Conservation (phyloP, 352 stramenopile species). For the Poterioochromonas sp. region DNA sequence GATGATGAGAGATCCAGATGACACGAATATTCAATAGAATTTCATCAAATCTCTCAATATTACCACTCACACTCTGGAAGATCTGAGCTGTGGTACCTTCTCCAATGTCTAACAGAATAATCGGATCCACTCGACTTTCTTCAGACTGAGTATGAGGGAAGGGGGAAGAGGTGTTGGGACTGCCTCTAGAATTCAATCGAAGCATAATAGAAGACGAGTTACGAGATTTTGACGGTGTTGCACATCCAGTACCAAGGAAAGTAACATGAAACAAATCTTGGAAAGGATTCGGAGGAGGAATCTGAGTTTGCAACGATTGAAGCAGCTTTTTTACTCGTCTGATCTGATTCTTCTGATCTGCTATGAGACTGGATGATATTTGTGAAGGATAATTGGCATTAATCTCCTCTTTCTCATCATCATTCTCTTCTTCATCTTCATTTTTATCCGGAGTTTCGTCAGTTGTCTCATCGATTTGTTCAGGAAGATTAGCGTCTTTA, state of each 20-base stretch:
- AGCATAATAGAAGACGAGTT: background rate
- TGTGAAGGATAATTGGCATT: too few relatives aligned
- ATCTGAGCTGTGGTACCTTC: constrained; percentile 8
- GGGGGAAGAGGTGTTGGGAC: background rate
- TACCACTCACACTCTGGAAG: constrained; percentile 43
- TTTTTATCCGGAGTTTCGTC: too few relatives aligned
- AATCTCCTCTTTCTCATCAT: too few relatives aligned
- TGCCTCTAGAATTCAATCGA: background rate
- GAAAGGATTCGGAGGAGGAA: background rate
- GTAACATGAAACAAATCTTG: background rate
- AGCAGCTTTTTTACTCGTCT: too few relatives aligned
- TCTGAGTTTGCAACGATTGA: too few relatives aligned
- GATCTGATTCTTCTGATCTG: too few relatives aligned
- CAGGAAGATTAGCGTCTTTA: too few relatives aligned
- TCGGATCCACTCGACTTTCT: background rate
- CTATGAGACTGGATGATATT: too few relatives aligned
- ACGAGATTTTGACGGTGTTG: constrained; percentile 29
- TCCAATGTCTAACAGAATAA: constrained; percentile 26
- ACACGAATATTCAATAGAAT: constrained; percentile 39
- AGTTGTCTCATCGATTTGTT: too few relatives aligned
- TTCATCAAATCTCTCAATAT: constrained; percentile 40
- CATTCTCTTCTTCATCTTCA: too few relatives aligned
- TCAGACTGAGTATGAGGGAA: too few relatives aligned
- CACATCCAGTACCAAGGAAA: constrained; percentile 55
- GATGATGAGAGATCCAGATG: constrained; percentile 51